These are phyloP conservation scores for Hypomontagnella monticulosa DNA, from an alignment of 495 filamentous ascomycete genomes.

Conservation along the genomic window DNA sequence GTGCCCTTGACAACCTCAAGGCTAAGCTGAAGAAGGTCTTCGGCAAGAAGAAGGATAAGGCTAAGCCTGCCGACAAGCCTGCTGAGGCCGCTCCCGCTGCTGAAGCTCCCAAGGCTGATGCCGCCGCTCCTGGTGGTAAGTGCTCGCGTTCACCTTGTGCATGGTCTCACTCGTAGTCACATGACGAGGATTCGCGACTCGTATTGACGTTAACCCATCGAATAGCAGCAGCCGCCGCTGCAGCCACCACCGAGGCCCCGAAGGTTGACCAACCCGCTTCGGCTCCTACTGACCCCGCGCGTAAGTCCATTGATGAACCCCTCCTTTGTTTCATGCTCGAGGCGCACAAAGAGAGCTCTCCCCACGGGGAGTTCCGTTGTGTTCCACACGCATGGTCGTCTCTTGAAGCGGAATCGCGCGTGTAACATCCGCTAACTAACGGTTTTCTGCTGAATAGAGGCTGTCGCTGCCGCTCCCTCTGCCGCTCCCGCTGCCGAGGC, in stretches of 20 bases:
- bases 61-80: slow-evolving; percentile 38
- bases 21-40: slow-evolving; percentile 67
- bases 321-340: slow-evolving; percentile 12
- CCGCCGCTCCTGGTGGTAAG: slow-evolving; percentile 27
- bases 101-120: slow-evolving; percentile 38
- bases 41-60: slow-evolving; percentile 47
- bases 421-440: slow-evolving; percentile 21
- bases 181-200: neutral
- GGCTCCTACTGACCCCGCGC: slow-evolving; percentile 21
- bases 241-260: slow-evolving; percentile 55
- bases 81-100: slow-evolving; percentile 31
- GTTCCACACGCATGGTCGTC: slow-evolving; percentile 18
- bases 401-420: slow-evolving; percentile 3
- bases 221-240: neutral
- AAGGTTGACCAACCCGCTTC: slow-evolving; percentile 38
- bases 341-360: slow-evolving; percentile 9
- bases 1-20: slow-evolving; percentile 50
- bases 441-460: slow-evolving; percentile 12
- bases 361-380: slow-evolving; percentile 17
- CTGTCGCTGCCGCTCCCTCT: slow-evolving; percentile 22
- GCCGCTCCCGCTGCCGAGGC: slow-evolving; percentile 26
- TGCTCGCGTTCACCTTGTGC: neutral
- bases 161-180: neutral
- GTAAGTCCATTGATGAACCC: slow-evolving; percentile 22
- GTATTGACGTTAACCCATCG: slow-evolving; percentile 13